Percentiles rank a stretch among this genome's conserved stretches.
Evolutionary conservation across 2,329 filamentous ascomycete genomes (phyloP).

Genomic region (Daldinia eschscholtzii): DNA sequence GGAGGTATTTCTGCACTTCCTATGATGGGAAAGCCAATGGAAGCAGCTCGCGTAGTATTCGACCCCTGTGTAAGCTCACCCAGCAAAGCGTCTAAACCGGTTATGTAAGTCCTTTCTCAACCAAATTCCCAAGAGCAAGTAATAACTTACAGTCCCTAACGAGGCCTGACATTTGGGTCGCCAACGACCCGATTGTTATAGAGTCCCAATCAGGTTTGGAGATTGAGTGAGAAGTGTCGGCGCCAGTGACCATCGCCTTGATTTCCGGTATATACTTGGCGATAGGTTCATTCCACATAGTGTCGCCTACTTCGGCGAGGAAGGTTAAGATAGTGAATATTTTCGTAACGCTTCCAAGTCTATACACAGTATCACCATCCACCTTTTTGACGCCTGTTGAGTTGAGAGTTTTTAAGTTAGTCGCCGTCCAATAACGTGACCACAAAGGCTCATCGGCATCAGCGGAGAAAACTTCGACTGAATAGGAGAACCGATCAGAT

Average conservation of each 20-base stretch:
- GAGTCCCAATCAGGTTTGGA: constrained; percentile 47
- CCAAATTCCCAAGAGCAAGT: background rate
- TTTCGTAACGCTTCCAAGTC: constrained; percentile 52
- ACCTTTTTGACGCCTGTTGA: constrained; percentile 47
- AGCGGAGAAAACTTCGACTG: constrained; percentile 51
- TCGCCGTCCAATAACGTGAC: constrained; percentile 50
- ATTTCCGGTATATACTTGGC: constrained; percentile 57
- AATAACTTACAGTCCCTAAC: constrained; percentile 52
- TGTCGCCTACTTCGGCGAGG: constrained; percentile 49
- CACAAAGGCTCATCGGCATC: constrained; percentile 48
- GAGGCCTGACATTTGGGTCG: constrained; percentile 52
- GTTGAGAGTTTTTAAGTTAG: constrained; percentile 49
- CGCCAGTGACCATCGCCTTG: constrained; percentile 37
- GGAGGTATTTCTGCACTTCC: constrained; percentile 47
- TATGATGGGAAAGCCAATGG: constrained; percentile 51
- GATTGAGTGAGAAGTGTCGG: constrained; percentile 46
- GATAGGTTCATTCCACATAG: constrained; percentile 55
- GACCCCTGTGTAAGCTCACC: constrained; percentile 46
- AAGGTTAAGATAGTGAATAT: constrained; percentile 53
- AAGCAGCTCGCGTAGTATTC: constrained; percentile 31
- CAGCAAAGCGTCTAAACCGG: constrained; percentile 42
- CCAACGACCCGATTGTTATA: constrained; percentile 48
- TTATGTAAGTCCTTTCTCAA: constrained; percentile 6
- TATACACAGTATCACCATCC: constrained; percentile 49
- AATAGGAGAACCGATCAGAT: constrained; percentile 51